phyloP scores from a whole-genome alignment of 495 filamentous ascomycete genomes.

The Penicillium goetzii region DNA sequence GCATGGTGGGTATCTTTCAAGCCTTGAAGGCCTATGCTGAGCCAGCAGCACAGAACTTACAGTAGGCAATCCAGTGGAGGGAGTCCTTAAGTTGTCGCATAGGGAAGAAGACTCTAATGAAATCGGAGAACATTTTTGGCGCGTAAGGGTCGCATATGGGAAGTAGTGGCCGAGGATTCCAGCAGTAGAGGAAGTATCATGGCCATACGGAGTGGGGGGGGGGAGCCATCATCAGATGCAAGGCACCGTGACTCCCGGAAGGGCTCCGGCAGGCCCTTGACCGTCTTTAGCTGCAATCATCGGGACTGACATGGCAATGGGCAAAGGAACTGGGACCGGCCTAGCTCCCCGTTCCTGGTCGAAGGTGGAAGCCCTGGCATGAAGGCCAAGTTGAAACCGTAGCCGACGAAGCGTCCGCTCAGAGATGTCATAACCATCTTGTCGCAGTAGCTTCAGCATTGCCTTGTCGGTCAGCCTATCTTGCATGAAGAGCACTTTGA shows the following conservation, averaged over 20 bases:
- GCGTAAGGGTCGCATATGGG: slow-evolving; percentile 16
- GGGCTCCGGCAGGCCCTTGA: not conserved
- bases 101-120: slow-evolving; percentile 12
- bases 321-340: slow-evolving; percentile 6
- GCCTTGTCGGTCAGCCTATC: slow-evolving; percentile 36
- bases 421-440: slow-evolving; percentile 36
- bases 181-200: not conserved
- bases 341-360: slow-evolving; percentile 19
- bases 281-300: slow-evolving; percentile 13
- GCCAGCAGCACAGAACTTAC: slow-evolving; percentile 16
- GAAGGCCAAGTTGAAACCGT: slow-evolving; percentile 34
- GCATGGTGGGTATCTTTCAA: slow-evolving; percentile 9
- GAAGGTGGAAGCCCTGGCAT: slow-evolving; percentile 26
- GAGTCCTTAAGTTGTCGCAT: slow-evolving; percentile 24
- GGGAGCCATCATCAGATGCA: slow-evolving; percentile 13
- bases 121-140: slow-evolving; percentile 9
- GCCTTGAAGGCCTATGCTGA: not conserved
- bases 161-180: slow-evolving; percentile 1
- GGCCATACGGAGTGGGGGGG: slow-evolving; percentile 4
- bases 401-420: slow-evolving; percentile 33
- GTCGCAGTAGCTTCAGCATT: slow-evolving; percentile 32
- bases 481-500: slow-evolving; percentile 32
- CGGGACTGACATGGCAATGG: slow-evolving; percentile 13
- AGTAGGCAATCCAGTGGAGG: slow-evolving; percentile 9
- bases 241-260: not conserved